phyloP scores from a whole-genome alignment of 495 filamentous ascomycete species.

The Aspergillus cristatus region DNA sequence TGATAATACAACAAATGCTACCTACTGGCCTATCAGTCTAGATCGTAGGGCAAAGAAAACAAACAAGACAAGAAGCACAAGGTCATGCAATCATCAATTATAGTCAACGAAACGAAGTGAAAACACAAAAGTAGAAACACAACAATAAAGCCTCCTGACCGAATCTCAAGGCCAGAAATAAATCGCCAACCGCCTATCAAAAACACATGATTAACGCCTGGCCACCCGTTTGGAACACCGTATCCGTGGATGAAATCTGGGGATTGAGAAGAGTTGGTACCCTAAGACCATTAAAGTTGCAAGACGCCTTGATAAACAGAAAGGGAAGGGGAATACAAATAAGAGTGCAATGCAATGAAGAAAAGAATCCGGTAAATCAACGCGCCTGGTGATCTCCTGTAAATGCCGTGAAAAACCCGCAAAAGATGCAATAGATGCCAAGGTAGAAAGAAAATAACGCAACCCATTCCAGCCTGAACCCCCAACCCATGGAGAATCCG shows the following conservation, averaged over 20 bases:
- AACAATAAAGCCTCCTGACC: no score
- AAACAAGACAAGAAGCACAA: no score
- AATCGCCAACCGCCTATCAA: no score
- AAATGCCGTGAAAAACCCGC: slow-evolving; percentile 19
- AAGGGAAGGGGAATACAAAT: slow-evolving; percentile 2
- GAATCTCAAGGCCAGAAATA: no score
- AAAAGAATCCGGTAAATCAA: not conserved
- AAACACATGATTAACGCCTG: not conserved
- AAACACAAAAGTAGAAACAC: slow-evolving; percentile 1
- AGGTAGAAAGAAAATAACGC: slow-evolving; percentile 18
- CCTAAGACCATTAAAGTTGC: slow-evolving; percentile 5
- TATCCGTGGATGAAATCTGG: slow-evolving; percentile 14
- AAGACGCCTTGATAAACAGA: not conserved
- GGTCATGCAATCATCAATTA: slow-evolving; percentile 18
- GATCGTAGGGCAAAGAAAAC: no score
- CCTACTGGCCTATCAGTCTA: no score
- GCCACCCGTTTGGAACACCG: slow-evolving; percentile 23
- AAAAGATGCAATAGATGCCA: slow-evolving; percentile 30
- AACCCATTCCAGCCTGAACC: slow-evolving; percentile 7
- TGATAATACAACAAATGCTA: no score
- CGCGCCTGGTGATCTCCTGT: slow-evolving; percentile 9
- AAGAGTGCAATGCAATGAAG: slow-evolving; percentile 7
- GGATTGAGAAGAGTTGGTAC: slow-evolving; percentile 3
- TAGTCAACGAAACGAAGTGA: slow-evolving; percentile 1
- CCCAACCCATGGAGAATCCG: slow-evolving; percentile 9